Evolutionary conservation across 2,329 filamentous ascomycete genomes (phyloP), one percentile per base, ranked within the genome.

Genomic region (Phoma sp.): DNA sequence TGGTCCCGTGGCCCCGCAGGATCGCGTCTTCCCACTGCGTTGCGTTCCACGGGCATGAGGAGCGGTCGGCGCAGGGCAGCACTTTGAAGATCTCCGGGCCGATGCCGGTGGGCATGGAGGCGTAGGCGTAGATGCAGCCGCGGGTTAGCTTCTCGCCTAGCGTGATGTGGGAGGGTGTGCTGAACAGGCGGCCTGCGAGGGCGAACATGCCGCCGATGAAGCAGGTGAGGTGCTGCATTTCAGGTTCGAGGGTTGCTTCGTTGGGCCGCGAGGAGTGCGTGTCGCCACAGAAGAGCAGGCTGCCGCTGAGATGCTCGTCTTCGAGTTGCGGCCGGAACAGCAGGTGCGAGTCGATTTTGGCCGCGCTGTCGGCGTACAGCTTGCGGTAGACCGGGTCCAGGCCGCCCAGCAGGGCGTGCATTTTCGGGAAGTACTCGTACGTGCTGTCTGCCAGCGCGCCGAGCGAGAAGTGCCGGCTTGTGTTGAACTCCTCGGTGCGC

Each of bases 171-270:
- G 72, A 69, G 2, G 80, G 71, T 14, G 82, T 72, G 11, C 78
- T 72, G 66, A 86, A 86, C 3, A 86, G 67, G 57, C 81, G 82
- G 37, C 83, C 81, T 6, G 82, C 85, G 1, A 87, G 71, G 0
- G 78, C 84, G 58, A 85, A 83, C 83, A 86, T 86, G 39, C 84
- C 85, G 11, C 85, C 85, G 4, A 81, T 77, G 65, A 86, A 87
- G 69, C 85, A 87, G 9, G 78, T 80, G 4, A 87, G 76, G 69
- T 87, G 85, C 40, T 83, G 80, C 42, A 80, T 81, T 59, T 85
- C 79, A 14, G 83, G 77, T 8, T 79, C 74, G 6, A 73, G 55
- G 3, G 38, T 58, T 4, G 65, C 48, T 10, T 60, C 43, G 3
- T 58, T 46, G 9, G 55, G 56, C 62, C 54, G 47, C 27, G 54